These are phyloP conservation scores for Claviceps purpurea DNA, from an alignment of 2,329 filamentous ascomycete species.

Conservation along the genomic window DNA sequence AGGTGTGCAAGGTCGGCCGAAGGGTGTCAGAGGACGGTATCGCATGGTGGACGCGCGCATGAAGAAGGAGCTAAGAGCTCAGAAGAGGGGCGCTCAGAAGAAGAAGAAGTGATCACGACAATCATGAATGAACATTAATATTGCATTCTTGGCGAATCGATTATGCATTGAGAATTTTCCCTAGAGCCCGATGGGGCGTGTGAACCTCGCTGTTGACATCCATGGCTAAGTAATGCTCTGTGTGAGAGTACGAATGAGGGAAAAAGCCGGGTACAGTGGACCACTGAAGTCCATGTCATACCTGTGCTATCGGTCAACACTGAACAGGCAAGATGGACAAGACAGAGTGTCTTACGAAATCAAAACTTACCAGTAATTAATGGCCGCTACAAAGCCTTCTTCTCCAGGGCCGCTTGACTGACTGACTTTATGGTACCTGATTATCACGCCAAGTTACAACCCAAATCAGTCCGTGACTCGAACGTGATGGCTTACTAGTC, in stretches of 20 bases:
- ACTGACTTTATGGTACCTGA: constrained; percentile 65
- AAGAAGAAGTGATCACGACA: constrained; percentile 23
- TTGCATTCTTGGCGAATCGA: constrained; percentile 3
- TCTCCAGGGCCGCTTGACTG: constrained; percentile 54
- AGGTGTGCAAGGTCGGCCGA: constrained; percentile 73
- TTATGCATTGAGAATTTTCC: background rate
- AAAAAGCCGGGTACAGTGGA: constrained; percentile 47
- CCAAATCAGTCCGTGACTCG: background rate
- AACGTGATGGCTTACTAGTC: background rate
- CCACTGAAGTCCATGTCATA: constrained; percentile 71
- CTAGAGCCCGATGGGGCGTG: background rate
- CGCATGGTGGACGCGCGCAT: constrained; percentile 91
- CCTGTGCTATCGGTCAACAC: constrained; percentile 26
- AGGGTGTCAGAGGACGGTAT: constrained; percentile 88
- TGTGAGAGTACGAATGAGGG: constrained; percentile 35
- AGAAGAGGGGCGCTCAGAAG: constrained; percentile 68
- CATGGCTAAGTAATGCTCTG: background rate
- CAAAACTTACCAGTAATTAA: constrained; percentile 61
- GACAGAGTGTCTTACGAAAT: background rate
- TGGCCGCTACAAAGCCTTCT: constrained; percentile 62
- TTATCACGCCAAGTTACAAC: too few species aligned
- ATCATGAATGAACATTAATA: background rate
- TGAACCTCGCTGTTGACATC: background rate
- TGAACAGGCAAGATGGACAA: background rate
- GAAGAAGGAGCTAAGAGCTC: constrained; percentile 89